phyloP scores from a whole-genome alignment of 2,329 filamentous ascomycete species.

The Pseudogymnoascus verrucosus region DNA sequence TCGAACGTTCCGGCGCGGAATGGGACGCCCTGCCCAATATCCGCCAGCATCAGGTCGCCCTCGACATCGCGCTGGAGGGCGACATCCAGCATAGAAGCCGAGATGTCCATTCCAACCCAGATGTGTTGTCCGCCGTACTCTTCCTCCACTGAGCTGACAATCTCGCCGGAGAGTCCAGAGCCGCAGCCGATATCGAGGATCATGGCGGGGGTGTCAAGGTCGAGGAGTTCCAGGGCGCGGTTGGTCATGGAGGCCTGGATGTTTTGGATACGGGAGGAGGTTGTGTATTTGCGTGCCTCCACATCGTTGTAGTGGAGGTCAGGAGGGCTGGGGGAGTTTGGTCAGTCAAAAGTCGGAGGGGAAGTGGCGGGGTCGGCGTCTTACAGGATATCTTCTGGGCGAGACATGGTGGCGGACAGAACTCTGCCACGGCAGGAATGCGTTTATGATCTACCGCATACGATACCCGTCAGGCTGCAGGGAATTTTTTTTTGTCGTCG shows the following conservation, averaged over 20 bases:
- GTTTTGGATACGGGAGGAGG: constrained; percentile 86
- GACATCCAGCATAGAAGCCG: constrained; percentile 91
- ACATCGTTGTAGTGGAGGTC: constrained; percentile 96
- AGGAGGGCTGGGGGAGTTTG: constrained; percentile 56
- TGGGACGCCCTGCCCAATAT: constrained; percentile 91
- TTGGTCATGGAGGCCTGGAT: constrained; percentile 94
- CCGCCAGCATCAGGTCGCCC: constrained; percentile 86
- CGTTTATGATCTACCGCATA: not conserved
- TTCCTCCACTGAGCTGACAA: constrained; percentile 63
- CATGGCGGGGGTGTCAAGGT: constrained; percentile 68
- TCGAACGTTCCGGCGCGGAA: constrained; percentile 91
- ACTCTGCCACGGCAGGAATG: constrained; percentile 19
- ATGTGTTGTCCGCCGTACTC: constrained; percentile 77
- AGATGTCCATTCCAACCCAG: constrained; percentile 97
- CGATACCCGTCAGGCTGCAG: not conserved
- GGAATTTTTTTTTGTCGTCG: not conserved
- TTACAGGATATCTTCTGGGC: constrained; percentile 90
- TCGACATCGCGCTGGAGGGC: constrained; percentile 87
- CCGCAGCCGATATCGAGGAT: constrained; percentile 97
- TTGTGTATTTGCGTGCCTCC: constrained; percentile 96
- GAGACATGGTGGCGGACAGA: constrained; percentile 64
- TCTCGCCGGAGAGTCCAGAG: constrained; percentile 88
- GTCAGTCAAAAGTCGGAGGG: constrained; percentile 20
- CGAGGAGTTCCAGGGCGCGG: constrained; percentile 84
- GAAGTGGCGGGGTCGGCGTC: constrained; percentile 23